These are phyloP conservation scores for Tylopilus sp. DNA, from an alignment of 768 basidiomycete species.

Conservation along the genomic window DNA sequence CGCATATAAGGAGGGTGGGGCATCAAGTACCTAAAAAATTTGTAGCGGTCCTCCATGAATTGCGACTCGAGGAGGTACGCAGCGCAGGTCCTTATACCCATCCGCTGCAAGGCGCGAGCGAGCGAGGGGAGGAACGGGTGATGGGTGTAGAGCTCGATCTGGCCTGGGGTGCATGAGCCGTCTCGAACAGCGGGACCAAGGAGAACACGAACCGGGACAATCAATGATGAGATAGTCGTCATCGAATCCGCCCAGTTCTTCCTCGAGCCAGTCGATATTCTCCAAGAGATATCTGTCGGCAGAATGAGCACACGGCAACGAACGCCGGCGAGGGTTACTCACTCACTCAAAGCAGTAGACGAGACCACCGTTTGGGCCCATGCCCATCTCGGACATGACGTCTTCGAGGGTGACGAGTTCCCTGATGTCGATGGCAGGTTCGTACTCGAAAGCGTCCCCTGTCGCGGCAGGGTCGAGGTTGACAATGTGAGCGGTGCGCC, in stretches of 20 bases:
- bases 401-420: conserved; percentile 91
- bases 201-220: conserved; percentile 67
- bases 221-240: conserved; percentile 95
- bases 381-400: conserved; percentile 92
- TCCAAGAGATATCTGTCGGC: conserved; percentile 80
- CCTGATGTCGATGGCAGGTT: conserved; percentile 90
- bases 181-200: neutral
- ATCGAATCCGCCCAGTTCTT: conserved; percentile 91
- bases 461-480: conserved; percentile 96
- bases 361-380: conserved; percentile 95
- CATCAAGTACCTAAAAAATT: conserved; percentile 79
- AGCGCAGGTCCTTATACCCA: conserved; percentile 85
- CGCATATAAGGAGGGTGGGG: neutral
- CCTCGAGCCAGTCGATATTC: conserved; percentile 98
- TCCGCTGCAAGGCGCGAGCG: conserved; percentile 65
- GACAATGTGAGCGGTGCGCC: conserved; percentile 85
- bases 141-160: conserved; percentile 98
- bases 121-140: conserved; percentile 94
- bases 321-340: conserved; percentile 35
- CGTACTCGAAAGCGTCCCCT: conserved; percentile 83
- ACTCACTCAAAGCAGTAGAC: conserved; percentile 99
- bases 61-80: conserved; percentile 95
- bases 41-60: conserved; percentile 99
- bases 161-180: conserved; percentile 49
- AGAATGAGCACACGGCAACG: neutral